phyloP scores from a whole-genome alignment of 768 basidiomycete species.

The Kwoniella botswanensis region DNA sequence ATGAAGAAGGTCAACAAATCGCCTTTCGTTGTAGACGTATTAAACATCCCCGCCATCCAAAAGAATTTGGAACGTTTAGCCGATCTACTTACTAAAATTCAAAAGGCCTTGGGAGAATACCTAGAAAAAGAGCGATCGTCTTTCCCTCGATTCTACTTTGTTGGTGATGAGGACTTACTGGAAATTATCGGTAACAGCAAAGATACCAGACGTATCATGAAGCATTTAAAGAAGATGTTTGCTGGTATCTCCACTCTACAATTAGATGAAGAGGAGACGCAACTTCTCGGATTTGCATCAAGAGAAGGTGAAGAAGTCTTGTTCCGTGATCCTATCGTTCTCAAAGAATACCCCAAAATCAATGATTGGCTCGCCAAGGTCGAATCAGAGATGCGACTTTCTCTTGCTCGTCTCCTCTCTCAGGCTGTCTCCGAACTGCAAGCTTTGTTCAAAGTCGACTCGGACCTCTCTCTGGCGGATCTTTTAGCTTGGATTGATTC shows the following conservation, averaged over 20 bases:
- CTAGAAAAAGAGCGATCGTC: slow-evolving; percentile 95
- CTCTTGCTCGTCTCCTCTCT: slow-evolving; percentile 79
- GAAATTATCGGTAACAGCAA: slow-evolving; percentile 99
- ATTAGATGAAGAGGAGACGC: slow-evolving; percentile 74
- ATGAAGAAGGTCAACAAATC: slow-evolving; percentile 99
- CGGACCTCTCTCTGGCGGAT: slow-evolving; percentile 65
- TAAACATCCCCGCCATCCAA: slow-evolving; percentile 94
- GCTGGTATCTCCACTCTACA: slow-evolving; percentile 90
- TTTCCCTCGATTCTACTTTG: slow-evolving; percentile 99
- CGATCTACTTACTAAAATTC: slow-evolving; percentile 95
- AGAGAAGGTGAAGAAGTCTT: slow-evolving; percentile 91
- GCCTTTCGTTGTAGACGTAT: slow-evolving; percentile 92
- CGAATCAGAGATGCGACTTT: slow-evolving; percentile 89
- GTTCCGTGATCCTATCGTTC: slow-evolving; percentile 78
- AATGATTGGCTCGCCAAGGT: slow-evolving; percentile 96
- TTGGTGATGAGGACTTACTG: slow-evolving; percentile 96
- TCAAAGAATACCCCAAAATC: slow-evolving; percentile 95
- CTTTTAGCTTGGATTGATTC: slow-evolving; percentile 90
- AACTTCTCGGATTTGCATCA: slow-evolving; percentile 92
- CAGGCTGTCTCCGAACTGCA: slow-evolving; percentile 81
- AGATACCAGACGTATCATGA: slow-evolving; percentile 96
- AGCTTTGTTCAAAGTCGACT: slow-evolving; percentile 73
- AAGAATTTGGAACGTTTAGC: slow-evolving; percentile 96
- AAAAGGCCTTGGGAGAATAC: slow-evolving; percentile 98
- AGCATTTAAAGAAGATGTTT: slow-evolving; percentile 99